Evolutionary conservation across 202 grass and related monocot species (phyloP).

Genomic region (Carex arenaria): DNA sequence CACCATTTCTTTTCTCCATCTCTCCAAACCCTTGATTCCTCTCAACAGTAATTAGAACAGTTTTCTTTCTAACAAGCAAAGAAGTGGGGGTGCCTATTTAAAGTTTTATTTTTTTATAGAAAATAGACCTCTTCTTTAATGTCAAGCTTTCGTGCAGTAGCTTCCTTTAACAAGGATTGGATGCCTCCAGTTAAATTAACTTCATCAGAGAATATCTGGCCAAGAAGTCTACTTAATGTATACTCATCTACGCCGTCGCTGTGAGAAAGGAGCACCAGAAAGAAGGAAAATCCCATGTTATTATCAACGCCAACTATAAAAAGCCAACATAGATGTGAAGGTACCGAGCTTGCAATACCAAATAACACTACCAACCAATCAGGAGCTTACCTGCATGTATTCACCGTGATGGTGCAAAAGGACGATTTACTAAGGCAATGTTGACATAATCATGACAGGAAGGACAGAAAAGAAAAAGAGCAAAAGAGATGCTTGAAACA

Average conservation of each 20-base stretch:
- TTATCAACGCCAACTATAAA: not conserved
- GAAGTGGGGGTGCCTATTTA: not conserved
- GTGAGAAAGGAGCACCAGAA: constrained; percentile 23
- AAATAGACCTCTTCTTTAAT: constrained; percentile 88
- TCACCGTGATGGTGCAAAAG: not conserved
- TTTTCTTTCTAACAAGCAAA: not conserved
- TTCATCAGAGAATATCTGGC: constrained; percentile 59
- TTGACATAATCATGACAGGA: not conserved
- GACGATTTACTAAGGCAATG: not conserved
- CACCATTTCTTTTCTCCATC: not conserved
- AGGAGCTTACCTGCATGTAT: not conserved
- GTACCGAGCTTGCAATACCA: not conserved
- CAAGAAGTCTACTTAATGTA: constrained; percentile 81
- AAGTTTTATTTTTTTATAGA: not conserved
- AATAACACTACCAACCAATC: not conserved
- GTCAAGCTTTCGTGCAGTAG: constrained; percentile 69
- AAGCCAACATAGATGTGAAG: not conserved
- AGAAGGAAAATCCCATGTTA: constrained; percentile 4
- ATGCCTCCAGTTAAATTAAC: constrained; percentile 41
- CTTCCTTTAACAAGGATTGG: constrained; percentile 75
- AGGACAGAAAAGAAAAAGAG: not conserved
- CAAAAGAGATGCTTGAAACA: not conserved
- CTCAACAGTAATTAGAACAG: not conserved
- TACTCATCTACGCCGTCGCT: constrained; percentile 90
- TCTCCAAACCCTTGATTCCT: not conserved